Base-by-base conservation (phyloP, 2,329 filamentous ascomycete genomes). In the Fusarium succisae region DNA sequence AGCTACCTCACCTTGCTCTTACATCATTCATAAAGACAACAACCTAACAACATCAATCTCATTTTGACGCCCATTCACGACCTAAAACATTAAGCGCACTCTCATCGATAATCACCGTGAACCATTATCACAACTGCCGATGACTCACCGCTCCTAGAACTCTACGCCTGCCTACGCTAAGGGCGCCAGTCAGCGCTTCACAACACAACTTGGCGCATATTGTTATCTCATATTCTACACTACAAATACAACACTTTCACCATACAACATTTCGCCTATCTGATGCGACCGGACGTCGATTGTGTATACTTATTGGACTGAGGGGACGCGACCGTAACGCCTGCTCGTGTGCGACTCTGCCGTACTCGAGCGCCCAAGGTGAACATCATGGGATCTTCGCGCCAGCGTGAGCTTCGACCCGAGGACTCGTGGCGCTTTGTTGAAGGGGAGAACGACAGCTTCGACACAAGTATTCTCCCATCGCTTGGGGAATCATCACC, bases 371-470 rank as follows among this genome's bases (percentile, higher is more conserved):
- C 41, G 35, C 37, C n/a, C 28, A 51, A 41, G 71, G 44, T 39
- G 47, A 53, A 66, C 38, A 66, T 20, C 51, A 79, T 79, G 77
- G 69, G 65, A 56, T 72, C 75, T 58, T 67, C 74, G 66, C 69
- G 72, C 65, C 67, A 70, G 26, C 75, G 75, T 70, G 70, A 76
- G 61, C 63, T 78, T 64, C 63, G 77, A 41, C 83, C 89, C 47
- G 87, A 88, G 71, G 85, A 86, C 72, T 90, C 88, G 26, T 91
- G 89, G 89, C 88, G 89, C 74, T 85, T 91, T 81, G 88, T 91
- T 18, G 89, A 91, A 66, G 88, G 87, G 77, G 88, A 90, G 63
- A 86, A 90, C 78, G 88, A 90, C 77, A 90, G 87, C 76, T 90
- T 90, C 78, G 88, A 89, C 74, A 89, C 88, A 11, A 86, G 86